Base-by-base conservation (phyloP, 495 filamentous ascomycete genomes). In the Trichoderma erinaceum region DNA sequence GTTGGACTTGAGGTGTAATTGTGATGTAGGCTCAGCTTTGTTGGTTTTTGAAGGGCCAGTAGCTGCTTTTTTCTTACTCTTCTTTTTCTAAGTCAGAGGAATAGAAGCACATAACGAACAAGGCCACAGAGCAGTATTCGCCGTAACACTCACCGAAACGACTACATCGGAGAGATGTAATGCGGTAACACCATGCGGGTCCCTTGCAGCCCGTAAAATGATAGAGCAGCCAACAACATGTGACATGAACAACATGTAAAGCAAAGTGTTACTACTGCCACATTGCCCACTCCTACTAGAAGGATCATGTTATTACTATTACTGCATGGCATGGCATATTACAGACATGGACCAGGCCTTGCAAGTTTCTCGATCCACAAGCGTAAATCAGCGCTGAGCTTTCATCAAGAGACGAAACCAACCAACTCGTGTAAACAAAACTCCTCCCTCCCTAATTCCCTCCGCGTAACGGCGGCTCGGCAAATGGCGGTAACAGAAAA, bases 381-480 rank as follows among this genome's bases (percentile, higher is more conserved):
- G 48, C 48, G 48, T 25, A 52, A 52, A 23, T 52, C 48, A 23
- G 48, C 48, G 48, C 48, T 52, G 48, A 7, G 21, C 5, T 10
- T 21, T 3, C 1, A 10, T n/a, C 46, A 15, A 50, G 41, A 15
- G 13, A 50, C 46, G 46, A 50, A 18, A 15, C 15, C 11, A 18
- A 46, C 18, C 7, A n/a, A 52, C 48, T 52, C 48, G 48, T 52
- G n/a, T 52, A 52, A 48, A 48, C 44, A n/a, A 16, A 48, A 44
- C 43, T 35, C 32, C 32, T 35, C 32, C 35, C 35, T 38, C 35
- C 35, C 5, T 38, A 29, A 18, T 16, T 15, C 18, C 21, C 18
- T 21, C 48, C 23, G 56, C 56, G 56, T 61, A 61, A 61, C 56
- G 25, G 56, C 56, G 56, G 56, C 56, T 61, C 56, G 56, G 56